Evolutionary conservation across 202 grass and related monocot genomes (phyloP).

Genomic region (Tripidium arundinaceum): DNA sequence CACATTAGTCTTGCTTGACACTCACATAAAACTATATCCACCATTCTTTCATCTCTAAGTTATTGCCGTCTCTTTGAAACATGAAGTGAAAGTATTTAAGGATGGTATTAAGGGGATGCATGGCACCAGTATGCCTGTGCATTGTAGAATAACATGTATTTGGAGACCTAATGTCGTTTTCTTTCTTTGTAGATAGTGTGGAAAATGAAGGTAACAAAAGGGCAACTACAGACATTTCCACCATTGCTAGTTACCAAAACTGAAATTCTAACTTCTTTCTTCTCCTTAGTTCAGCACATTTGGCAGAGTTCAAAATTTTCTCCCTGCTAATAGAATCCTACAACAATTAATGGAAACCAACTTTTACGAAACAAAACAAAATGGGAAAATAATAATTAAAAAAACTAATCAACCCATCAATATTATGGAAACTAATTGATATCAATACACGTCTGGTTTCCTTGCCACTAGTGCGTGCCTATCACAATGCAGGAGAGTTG

Average conservation of each 20-base stretch:
- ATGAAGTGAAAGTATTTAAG: neutral
- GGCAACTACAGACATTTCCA: neutral
- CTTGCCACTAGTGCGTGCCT: neutral
- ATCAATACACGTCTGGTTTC: neutral
- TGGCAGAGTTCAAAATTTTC: neutral
- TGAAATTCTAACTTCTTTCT: neutral
- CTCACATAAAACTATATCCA: neutral
- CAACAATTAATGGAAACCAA: neutral
- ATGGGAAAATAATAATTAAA: neutral
- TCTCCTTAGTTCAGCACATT: neutral
- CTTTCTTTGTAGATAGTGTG: neutral
- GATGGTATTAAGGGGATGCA: neutral
- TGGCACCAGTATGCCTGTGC: neutral
- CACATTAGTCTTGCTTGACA: neutral
- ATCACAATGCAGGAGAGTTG: neutral
- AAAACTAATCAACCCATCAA: neutral
- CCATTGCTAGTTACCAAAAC: neutral
- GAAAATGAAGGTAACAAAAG: neutral
- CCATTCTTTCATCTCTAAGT: neutral
- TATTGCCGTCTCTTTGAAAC: neutral
- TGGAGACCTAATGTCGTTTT: neutral
- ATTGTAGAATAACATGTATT: constrained; percentile 4
- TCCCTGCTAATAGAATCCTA: neutral
- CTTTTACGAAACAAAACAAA: neutral
- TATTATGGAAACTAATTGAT: neutral